Percentiles rank a stretch among this genome's conserved stretches.
Conservation (phyloP, 805 yeast genomes). For the Candida manassasensis region DNA sequence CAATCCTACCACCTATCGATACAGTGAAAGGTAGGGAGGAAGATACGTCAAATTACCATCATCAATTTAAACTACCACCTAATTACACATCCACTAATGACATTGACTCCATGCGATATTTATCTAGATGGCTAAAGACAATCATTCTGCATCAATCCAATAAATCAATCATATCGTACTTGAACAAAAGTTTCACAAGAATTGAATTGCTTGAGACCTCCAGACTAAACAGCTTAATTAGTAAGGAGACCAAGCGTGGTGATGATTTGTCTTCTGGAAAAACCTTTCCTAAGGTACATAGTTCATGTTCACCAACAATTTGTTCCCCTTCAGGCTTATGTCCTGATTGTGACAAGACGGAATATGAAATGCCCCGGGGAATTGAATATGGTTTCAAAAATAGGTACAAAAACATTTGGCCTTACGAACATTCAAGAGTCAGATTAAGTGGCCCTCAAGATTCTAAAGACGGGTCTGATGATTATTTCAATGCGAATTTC, state of each 20-base stretch:
- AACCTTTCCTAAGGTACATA: not conserved
- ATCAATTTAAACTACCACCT: slow-evolving; percentile 20
- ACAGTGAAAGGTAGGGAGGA: slow-evolving; percentile 3
- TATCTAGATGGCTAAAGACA: slow-evolving; percentile 34
- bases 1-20: slow-evolving; percentile 5
- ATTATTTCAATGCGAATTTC: slow-evolving; percentile 44
- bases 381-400: slow-evolving; percentile 43
- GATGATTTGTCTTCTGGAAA: not conserved
- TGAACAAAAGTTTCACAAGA: slow-evolving; percentile 29
- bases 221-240: slow-evolving; percentile 23
- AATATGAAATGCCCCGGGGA: slow-evolving; percentile 38
- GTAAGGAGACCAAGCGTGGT: slow-evolving; percentile 8
- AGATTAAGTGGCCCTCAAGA: slow-evolving; percentile 14
- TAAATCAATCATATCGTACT: slow-evolving; percentile 18
- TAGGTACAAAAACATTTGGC: slow-evolving; percentile 45
- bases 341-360: slow-evolving; percentile 37
- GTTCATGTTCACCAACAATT: slow-evolving; percentile 14
- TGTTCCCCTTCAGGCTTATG: slow-evolving; percentile 41
- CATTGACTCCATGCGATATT: slow-evolving; percentile 6
- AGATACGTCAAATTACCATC: slow-evolving; percentile 14
- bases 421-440: slow-evolving; percentile 46
- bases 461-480: slow-evolving; percentile 20
- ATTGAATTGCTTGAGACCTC: slow-evolving; percentile 36
- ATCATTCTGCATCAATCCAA: slow-evolving; percentile 13
- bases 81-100: slow-evolving; percentile 9